Percentiles rank a stretch among this genome's conserved stretches.
These are phyloP conservation scores for Boletus holoroseus DNA, from an alignment of 1,284 basidiomycete species.

Conservation along the genomic window DNA sequence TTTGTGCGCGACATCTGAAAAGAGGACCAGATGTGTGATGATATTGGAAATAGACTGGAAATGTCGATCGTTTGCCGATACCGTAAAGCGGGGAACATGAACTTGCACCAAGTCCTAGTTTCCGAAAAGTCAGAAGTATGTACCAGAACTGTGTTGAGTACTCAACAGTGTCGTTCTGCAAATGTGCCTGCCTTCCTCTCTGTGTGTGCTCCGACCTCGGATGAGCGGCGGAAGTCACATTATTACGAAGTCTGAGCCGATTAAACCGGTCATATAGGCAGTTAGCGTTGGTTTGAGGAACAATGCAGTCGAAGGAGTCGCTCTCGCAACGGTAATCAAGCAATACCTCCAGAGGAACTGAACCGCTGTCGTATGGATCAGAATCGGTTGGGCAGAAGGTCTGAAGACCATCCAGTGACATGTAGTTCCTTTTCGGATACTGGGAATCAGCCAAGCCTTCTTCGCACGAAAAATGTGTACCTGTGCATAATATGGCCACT, in stretches of 20 bases:
- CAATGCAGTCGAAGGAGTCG: constrained; percentile 80
- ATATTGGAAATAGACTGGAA: constrained; percentile 87
- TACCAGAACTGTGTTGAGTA: constrained; percentile 3
- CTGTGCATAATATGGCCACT: constrained; percentile 84
- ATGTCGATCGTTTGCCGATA: constrained; percentile 83
- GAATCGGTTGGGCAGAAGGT: constrained; percentile 72
- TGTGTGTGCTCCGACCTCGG: constrained; percentile 32
- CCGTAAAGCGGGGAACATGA: constrained; percentile 79
- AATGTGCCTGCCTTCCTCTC: constrained; percentile 52
- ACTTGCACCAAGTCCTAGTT: constrained; percentile 75
- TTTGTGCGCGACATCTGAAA: constrained; percentile 83
- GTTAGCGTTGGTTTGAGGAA: constrained; percentile 83
- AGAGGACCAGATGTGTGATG: constrained; percentile 82
- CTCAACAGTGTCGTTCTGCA: constrained; percentile 75
- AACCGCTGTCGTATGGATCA: constrained; percentile 39
- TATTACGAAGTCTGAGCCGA: constrained; percentile 76
- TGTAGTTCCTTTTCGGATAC: constrained; percentile 55
- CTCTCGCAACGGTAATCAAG: constrained; percentile 82
- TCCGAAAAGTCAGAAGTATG: constrained; percentile 13
- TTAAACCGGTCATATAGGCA: constrained; percentile 96
- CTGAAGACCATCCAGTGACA: constrained; percentile 76
- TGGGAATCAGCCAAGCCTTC: constrained; percentile 1
- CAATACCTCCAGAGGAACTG: constrained; percentile 84
- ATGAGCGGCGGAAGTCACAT: constrained; percentile 48
- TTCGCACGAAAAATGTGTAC: constrained; percentile 36